Base-by-base conservation (phyloP, 2,329 filamentous ascomycete species). In the Immersiporthe knoxdaviesiana region DNA sequence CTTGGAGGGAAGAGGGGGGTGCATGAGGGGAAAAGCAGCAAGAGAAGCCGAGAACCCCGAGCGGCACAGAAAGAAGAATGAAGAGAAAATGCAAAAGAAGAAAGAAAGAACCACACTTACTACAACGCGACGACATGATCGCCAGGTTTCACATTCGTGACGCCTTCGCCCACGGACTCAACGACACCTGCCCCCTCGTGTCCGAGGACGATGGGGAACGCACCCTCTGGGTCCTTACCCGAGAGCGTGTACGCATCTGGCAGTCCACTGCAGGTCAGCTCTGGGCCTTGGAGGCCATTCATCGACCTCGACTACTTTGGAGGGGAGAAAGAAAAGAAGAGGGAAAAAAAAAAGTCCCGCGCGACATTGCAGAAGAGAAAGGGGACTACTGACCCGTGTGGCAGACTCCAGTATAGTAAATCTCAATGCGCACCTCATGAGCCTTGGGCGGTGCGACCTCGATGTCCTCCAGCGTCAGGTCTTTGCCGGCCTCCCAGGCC, bases 371-470 rank as follows among this genome's bases (percentile, higher is more conserved):
- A 47, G 7, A n/a, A 41, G 37, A 14, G n/a, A 65, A 75, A 68
- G 75, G 67, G 65, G 24, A 18, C 41, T 60, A 73, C 75, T 75
- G 75, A 77, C 71, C 75, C 79, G 95, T 99, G 85, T 99, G 96
- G 86, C 96, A 99, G 79, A 99, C 96, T 82, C 96, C 96, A 66
- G 96, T 99, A 86, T 97, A 97, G 86, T 95, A 91, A 80, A 98
- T 93, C 85, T 98, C 85, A 79, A 99, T 97, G 77, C 96, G 93
- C 78, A 99, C 96, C 84, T 99, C 96, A 83, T 97, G 89, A 72
- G 95, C 94, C 82, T 87, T 90, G 70, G 96, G 96, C 72, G 95
- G 92, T 66, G 87, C 89, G 74, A 99, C 96, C 84, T 98, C 94
- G 76, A 99, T 86, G 75, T 97, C 93, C 84, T 99, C 96, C 75